Evolutionary conservation across 2,329 filamentous ascomycete genomes (phyloP).

Genomic region (Teratosphaeria destructans): DNA sequence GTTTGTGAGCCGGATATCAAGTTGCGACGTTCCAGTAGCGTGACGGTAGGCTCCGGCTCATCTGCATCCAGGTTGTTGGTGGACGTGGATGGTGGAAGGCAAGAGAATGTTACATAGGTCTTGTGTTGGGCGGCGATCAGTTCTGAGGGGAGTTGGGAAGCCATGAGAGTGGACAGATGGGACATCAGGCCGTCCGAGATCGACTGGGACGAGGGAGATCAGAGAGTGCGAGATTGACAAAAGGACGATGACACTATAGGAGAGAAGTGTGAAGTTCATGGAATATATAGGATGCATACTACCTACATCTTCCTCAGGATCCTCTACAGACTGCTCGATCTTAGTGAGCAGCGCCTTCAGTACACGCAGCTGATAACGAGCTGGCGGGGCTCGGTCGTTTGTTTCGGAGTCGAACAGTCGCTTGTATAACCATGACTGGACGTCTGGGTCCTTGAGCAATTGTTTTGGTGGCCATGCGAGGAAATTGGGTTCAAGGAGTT

Average conservation of each 20-base stretch:
- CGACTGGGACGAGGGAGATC: constrained; percentile 46
- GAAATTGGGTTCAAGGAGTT: constrained; percentile 53
- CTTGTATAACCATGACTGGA: constrained; percentile 57
- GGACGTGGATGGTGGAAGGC: constrained; percentile 16
- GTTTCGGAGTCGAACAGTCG: constrained; percentile 54
- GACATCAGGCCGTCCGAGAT: constrained; percentile 73
- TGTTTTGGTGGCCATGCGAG: constrained; percentile 54
- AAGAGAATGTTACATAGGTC: constrained; percentile 62
- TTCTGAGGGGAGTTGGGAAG: constrained; percentile 54
- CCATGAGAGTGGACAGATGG: constrained; percentile 54
- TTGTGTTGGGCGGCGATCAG: constrained; percentile 58
- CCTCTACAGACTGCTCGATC: constrained; percentile 63
- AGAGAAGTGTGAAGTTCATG: neutral
- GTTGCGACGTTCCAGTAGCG: constrained; percentile 57
- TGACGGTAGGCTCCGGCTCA: constrained; percentile 34
- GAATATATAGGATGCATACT: neutral
- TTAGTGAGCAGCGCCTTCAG: constrained; percentile 61
- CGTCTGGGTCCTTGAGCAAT: constrained; percentile 47
- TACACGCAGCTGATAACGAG: constrained; percentile 58
- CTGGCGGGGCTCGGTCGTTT: constrained; percentile 50
- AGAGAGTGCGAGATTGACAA: constrained; percentile 14
- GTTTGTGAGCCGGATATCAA: constrained; percentile 62
- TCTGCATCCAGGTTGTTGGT: constrained; percentile 5
- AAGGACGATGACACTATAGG: neutral
- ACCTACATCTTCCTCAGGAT: constrained; percentile 83